These are phyloP conservation scores for Fusarium coicis DNA, from an alignment of 2,329 filamentous ascomycete species.

Conservation along the genomic window DNA sequence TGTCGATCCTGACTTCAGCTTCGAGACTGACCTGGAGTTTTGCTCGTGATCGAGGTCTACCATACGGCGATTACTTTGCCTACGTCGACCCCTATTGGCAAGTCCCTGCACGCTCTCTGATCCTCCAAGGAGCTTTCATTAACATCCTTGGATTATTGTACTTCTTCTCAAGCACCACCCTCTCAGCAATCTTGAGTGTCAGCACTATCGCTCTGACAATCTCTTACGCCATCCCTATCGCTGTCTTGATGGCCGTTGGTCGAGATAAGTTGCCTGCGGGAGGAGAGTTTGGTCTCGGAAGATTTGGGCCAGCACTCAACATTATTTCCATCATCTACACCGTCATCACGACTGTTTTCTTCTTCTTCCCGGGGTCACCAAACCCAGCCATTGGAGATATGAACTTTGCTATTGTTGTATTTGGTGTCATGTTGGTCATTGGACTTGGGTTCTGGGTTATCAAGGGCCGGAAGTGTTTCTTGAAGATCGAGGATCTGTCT, in stretches of 20 bases:
- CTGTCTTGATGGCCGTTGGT: constrained; percentile 58
- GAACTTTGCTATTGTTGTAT: constrained; percentile 67
- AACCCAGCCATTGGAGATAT: constrained; percentile 59
- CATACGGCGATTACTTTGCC: constrained; percentile 58
- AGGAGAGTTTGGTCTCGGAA: constrained; percentile 58
- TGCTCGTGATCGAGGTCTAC: constrained; percentile 60
- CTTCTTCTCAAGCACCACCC: constrained; percentile 63
- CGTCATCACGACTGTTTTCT: constrained; percentile 62
- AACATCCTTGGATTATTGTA: constrained; percentile 63
- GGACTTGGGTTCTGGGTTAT: constrained; percentile 61
- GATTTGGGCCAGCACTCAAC: constrained; percentile 54
- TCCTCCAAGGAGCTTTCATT: constrained; percentile 58
- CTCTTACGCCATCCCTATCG: constrained; percentile 60
- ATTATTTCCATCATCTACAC: constrained; percentile 62
- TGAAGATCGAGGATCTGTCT: constrained; percentile 41
- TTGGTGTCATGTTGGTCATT: constrained; percentile 63
- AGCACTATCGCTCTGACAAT: constrained; percentile 67
- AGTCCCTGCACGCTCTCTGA: constrained; percentile 62
- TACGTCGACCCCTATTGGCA: constrained; percentile 59
- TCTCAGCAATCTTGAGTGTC: constrained; percentile 64
- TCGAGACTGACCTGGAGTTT: constrained; percentile 65
- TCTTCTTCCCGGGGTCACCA: constrained; percentile 61
- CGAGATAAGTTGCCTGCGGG: constrained; percentile 60
- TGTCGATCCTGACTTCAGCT: constrained; percentile 62
- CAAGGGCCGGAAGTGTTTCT: constrained; percentile 53